Evolutionary conservation across 1,284 basidiomycete species (phyloP).

Genomic region (Pyrrhoderma noxium): DNA sequence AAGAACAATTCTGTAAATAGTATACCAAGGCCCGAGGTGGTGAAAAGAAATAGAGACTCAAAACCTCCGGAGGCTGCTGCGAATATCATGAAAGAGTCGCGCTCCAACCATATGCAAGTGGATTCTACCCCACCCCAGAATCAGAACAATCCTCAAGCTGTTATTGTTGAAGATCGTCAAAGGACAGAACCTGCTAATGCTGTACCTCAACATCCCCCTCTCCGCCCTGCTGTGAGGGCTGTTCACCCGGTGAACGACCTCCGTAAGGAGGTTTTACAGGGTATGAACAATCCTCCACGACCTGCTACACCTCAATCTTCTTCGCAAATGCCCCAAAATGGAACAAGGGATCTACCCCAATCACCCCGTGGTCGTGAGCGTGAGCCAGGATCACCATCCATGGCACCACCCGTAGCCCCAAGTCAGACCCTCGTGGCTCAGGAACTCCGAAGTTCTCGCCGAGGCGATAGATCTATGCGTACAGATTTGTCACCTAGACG

Average conservation of each 20-base stretch:
- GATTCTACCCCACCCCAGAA: background rate
- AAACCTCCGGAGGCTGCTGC: conserved; percentile 19
- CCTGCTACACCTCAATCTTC: conserved; percentile 11
- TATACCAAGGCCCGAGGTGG: conserved; percentile 68
- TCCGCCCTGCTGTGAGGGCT: background rate
- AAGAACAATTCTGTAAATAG: conserved; percentile 29
- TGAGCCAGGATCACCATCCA: conserved; percentile 29
- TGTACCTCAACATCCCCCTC: background rate
- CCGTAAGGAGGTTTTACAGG: conserved; percentile 14
- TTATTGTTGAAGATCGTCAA: background rate
- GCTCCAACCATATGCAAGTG: conserved; percentile 1
- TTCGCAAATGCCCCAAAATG: background rate
- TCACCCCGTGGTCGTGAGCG: conserved; percentile 32
- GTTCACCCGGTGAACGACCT: conserved; percentile 5
- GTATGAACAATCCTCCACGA: conserved; percentile 7
- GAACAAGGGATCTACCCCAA: conserved; percentile 33
- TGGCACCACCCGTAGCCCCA: conserved; percentile 73
- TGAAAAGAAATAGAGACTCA: conserved; percentile 57
- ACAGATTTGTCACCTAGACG: conserved; percentile 50
- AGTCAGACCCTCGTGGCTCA: conserved; percentile 76
- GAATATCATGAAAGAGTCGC: conserved; percentile 16
- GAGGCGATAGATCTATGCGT: conserved; percentile 28
- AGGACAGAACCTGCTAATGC: background rate
- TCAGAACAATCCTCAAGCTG: background rate
- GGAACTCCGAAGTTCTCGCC: conserved; percentile 65